Evolutionary conservation across 2,329 filamentous ascomycete genomes (phyloP).

Genomic region (Mycocentrospora acerina): DNA sequence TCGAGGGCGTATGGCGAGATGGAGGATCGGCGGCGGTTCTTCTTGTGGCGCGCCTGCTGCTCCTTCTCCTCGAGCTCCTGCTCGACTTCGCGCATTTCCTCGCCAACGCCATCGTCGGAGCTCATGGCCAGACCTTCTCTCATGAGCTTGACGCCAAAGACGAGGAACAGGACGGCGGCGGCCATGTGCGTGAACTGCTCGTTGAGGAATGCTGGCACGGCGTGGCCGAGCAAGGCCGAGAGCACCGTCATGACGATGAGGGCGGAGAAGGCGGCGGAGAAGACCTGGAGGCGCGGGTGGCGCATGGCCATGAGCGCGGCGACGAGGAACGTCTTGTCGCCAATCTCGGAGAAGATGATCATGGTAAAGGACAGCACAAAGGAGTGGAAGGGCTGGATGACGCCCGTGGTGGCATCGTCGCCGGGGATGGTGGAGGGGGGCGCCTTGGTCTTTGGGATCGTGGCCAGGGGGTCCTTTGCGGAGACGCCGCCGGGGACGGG

Average conservation of each 20-base stretch:
- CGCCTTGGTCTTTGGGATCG: conserved; percentile 26
- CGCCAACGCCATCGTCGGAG: conserved; percentile 85
- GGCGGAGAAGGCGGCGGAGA: conserved; percentile 90
- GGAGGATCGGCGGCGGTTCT: conserved; percentile 64
- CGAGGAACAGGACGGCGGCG: conserved; percentile 80
- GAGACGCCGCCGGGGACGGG: conserved; percentile 65
- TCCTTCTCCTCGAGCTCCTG: conserved; percentile 93
- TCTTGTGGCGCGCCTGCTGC: conserved; percentile 64
- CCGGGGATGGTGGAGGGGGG: conserved; percentile 23
- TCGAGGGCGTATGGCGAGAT: conserved; percentile 77
- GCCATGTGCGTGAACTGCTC: conserved; percentile 89
- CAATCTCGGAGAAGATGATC: conserved; percentile 96
- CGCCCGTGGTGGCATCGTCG: conserved; percentile 55
- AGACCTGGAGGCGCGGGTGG: conserved; percentile 88
- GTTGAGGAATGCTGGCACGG: conserved; percentile 84
- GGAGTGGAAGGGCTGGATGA: conserved; percentile 82
- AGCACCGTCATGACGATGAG: conserved; percentile 93
- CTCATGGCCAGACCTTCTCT: conserved; percentile 87
- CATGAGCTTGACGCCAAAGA: conserved; percentile 84
- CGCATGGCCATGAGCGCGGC: conserved; percentile 99
- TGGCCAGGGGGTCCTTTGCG: conserved; percentile 59
- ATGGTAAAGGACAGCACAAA: conserved; percentile 91
- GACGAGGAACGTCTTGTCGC: conserved; percentile 97
- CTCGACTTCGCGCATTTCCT: conserved; percentile 98
- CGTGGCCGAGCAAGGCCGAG: conserved; percentile 88